Percentiles rank a stretch among this genome's conserved stretches.
These are phyloP conservation scores for Hansfordia pulvinata DNA, from an alignment of 2,329 filamentous ascomycete genomes.

Conservation along the genomic window DNA sequence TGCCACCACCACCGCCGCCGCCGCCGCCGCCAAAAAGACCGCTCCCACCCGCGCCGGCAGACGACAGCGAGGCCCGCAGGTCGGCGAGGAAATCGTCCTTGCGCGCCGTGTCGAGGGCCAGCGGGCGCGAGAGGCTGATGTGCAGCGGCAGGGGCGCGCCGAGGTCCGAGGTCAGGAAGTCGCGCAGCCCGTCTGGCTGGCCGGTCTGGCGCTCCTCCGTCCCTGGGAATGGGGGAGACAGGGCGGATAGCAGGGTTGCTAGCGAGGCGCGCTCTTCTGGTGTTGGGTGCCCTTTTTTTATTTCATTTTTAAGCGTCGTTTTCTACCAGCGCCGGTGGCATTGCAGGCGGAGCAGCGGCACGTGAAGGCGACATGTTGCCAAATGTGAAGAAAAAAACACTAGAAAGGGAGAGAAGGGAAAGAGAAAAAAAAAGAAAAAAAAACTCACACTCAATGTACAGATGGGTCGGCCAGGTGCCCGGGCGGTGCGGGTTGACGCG, in stretches of 20 bases:
- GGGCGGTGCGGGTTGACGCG: constrained; percentile 71
- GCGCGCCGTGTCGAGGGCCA: constrained; percentile 59
- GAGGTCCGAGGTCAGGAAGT: constrained; percentile 63
- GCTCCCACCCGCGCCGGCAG: constrained; percentile 17
- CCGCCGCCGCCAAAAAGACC: constrained; percentile 18
- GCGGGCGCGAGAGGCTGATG: constrained; percentile 75
- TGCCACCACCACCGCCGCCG: too few species aligned
- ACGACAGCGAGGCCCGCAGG: constrained; percentile 30
- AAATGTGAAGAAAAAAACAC: too few species aligned
- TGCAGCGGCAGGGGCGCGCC: constrained; percentile 71
- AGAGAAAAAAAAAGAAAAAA: constrained; percentile 2
- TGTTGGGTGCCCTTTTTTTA: constrained; percentile 14
- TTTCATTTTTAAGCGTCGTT: constrained; percentile 1
- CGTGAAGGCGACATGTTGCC: too few species aligned
- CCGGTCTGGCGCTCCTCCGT: too few species aligned
- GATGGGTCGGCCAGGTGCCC: constrained; percentile 85
- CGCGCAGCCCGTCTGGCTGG: too few species aligned
- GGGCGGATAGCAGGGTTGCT: constrained; percentile 22
- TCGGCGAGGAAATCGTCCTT: constrained; percentile 53
- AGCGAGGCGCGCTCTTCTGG: constrained; percentile 31
- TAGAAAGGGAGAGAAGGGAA: constrained; percentile 1
- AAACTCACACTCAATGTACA: constrained; percentile 81
- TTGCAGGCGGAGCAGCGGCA: too few species aligned
- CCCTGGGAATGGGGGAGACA: too few species aligned
- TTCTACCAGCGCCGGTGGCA: too few species aligned